phyloP scores from a whole-genome alignment of 2,329 filamentous ascomycete genomes.

The Hypomyces perniciosus region DNA sequence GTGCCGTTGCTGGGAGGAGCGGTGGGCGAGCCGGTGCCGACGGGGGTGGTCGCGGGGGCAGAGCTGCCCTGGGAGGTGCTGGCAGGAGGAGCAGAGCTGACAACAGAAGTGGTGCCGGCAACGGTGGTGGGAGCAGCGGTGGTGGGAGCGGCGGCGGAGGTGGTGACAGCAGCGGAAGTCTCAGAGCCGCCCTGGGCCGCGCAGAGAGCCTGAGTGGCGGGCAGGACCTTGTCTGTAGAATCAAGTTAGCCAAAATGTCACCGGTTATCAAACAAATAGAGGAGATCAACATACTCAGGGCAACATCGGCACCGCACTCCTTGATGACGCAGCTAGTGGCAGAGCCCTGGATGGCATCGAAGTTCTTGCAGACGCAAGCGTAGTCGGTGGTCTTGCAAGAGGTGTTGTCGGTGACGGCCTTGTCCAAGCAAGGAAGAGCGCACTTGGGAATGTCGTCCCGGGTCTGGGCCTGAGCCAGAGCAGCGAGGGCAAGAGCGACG shows the following conservation, averaged over 20 bases:
- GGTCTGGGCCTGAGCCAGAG: conserved; percentile 30
- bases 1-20: conserved; percentile 15
- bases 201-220: conserved; percentile 33
- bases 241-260: not conserved
- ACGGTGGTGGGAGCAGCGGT: conserved; percentile 9
- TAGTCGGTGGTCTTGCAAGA: conserved; percentile 28
- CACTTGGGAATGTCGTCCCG: conserved; percentile 32
- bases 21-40: conserved; percentile 10
- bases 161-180: conserved; percentile 1
- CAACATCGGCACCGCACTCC: conserved; percentile 31
- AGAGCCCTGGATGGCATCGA: conserved; percentile 24
- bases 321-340: conserved; percentile 32
- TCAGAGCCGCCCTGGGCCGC: conserved; percentile 15
- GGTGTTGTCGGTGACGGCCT: conserved; percentile 26
- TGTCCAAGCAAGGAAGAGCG: conserved; percentile 31
- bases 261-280: no score
- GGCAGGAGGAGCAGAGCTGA: conserved; percentile 7
- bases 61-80: conserved; percentile 6
- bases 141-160: conserved; percentile 1
- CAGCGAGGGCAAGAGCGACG: conserved; percentile 29
- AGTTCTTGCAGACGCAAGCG: conserved; percentile 30
- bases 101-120: conserved; percentile 11
- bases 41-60: conserved; percentile 13
- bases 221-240: conserved; percentile 32
- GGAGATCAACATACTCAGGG: conserved; percentile 30